Base-by-base conservation (phyloP, 1,139 yeast genomes). In the Citeromyces hawaiiensis region DNA sequence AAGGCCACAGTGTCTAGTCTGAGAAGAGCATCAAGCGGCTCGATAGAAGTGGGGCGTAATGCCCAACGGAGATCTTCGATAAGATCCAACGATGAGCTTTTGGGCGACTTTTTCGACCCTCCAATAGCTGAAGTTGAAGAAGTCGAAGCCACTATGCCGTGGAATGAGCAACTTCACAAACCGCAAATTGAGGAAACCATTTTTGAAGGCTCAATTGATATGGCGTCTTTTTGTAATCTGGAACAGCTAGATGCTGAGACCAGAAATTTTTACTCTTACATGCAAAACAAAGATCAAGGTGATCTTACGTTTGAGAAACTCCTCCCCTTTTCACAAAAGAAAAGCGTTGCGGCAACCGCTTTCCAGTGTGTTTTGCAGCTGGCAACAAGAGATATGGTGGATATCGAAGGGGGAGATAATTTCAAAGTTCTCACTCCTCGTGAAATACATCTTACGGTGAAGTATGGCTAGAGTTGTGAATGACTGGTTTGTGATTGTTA, bases 181-280 rank as follows among this genome's bases (percentile, higher is more conserved):
- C 34, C 17, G 17, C 34, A 30, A 5, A 30, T 16, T 4, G 34
- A 9, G 15, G 34, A 30, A 10, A 16, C 17, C 13, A 30, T 30
- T 14, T 14, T 30, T 13, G 34, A 30, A 16, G 34, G 34, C 4
- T 13, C 34, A 5, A 6, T 30, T 30, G 34, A 30, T 10, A 17
- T 30, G 34, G 34, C 10, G 13, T 30, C 34, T 4, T 16, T 30
- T 7, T 13, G 8, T 10, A 9, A 30, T n/a, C 8, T 30, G 16
- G 34, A 30, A 16, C 34, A 30, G 10, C 34, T 30, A 17, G 34
- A 30, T n/a, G 34, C 9, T 16, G 34, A 30, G 13, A n/a, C 34
- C 3, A 30, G 34, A 13, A 16, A 16, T 30, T 30, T 30, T 10
- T 30, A 6, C 10, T 13, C 17, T 7, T 30, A 14, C 10, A 9